Conservation (phyloP, 1,284 basidiomycete species). For the Cryptococcus amylolentus region DNA sequence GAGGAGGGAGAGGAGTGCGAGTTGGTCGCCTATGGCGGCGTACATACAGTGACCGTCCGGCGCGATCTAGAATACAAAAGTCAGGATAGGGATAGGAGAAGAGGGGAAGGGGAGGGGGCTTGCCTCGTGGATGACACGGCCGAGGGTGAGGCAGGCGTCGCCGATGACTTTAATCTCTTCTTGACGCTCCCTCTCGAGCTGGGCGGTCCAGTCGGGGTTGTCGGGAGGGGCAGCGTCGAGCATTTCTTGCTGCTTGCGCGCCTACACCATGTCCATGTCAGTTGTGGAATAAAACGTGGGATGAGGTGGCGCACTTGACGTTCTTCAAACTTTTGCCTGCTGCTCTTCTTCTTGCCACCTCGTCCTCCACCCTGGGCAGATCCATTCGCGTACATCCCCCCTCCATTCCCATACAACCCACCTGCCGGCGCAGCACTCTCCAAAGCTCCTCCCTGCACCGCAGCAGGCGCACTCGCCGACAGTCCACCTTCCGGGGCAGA, state of each 20-base stretch:
- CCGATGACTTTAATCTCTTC: slow-evolving; percentile 70
- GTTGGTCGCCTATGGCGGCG: slow-evolving; percentile 82
- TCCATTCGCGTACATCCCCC: background rate
- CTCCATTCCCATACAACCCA: slow-evolving; percentile 11
- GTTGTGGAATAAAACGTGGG: background rate
- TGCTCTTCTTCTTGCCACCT: slow-evolving; percentile 58
- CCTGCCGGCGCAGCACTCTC: background rate
- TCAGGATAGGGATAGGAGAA: too few species aligned
- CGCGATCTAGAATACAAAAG: slow-evolving; percentile 60
- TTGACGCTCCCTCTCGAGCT: slow-evolving; percentile 63
- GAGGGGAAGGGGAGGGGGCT: slow-evolving; percentile 13
- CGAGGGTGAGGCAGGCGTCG: slow-evolving; percentile 64
- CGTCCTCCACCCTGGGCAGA: background rate
- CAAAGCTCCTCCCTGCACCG: background rate
- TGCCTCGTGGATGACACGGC: slow-evolving; percentile 69
- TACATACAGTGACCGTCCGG: slow-evolving; percentile 96
- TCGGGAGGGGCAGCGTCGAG: slow-evolving; percentile 59
- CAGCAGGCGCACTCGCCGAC: background rate
- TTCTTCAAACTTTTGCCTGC: slow-evolving; percentile 67
- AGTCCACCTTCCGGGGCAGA: background rate
- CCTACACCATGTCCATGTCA: slow-evolving; percentile 52
- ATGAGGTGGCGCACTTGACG: slow-evolving; percentile 60
- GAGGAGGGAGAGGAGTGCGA: slow-evolving; percentile 44
- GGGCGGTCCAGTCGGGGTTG: slow-evolving; percentile 64
- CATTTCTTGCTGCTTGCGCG: slow-evolving; percentile 68